Percentiles rank a stretch among this genome's conserved stretches.
Conservation (phyloP, 2,329 filamentous ascomycete genomes). For the Nemania diffusa region DNA sequence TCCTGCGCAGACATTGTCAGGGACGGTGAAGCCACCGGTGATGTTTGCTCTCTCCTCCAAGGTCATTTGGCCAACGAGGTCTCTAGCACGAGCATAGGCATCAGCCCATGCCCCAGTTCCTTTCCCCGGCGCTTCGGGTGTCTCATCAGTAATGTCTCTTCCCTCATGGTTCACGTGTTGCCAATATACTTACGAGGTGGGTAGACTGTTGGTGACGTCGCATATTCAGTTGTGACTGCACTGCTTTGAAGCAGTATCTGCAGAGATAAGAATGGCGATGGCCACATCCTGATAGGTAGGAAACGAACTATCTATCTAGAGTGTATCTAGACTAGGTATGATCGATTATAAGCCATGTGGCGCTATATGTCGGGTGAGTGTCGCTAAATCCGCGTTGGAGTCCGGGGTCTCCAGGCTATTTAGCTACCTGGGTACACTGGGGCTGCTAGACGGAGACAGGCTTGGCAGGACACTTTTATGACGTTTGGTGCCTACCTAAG, state of each 20-base stretch:
- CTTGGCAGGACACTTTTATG: conserved; percentile 20
- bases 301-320: not conserved
- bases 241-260: conserved; percentile 34
- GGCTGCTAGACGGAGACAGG: not conserved
- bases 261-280: conserved; percentile 27
- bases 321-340: not conserved
- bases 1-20: conserved; percentile 63
- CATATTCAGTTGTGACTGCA: conserved; percentile 38
- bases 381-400: not conserved
- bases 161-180: not conserved
- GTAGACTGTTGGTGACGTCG: conserved; percentile 45
- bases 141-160: conserved; percentile 9
- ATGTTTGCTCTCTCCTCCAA: conserved; percentile 71
- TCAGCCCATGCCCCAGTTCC: conserved; percentile 60
- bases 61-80: conserved; percentile 70
- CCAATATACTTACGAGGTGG: conserved; percentile 45
- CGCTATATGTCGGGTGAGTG: not conserved
- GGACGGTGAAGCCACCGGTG: conserved; percentile 53
- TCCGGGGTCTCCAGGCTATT: conserved; percentile 12
- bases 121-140: conserved; percentile 46
- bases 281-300: conserved; percentile 38
- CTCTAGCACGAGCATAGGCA: conserved; percentile 67
- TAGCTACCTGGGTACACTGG: conserved; percentile 2
- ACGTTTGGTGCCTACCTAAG: conserved; percentile 9
- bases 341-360: conserved; percentile 1